Base-by-base conservation (phyloP, 202 grass and related monocot genomes). In the Musa balbisiana region DNA sequence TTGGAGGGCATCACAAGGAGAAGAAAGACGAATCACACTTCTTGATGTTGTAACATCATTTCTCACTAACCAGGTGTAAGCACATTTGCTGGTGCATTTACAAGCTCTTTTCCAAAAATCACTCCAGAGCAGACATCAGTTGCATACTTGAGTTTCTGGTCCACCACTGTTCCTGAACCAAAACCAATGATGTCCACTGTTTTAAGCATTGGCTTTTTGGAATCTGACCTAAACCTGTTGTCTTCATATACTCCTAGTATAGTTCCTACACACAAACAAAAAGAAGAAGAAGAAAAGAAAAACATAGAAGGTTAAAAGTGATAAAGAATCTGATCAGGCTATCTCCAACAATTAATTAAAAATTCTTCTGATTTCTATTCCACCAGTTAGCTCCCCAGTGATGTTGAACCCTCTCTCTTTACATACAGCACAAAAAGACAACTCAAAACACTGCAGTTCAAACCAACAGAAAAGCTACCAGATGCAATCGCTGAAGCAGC, bases 91-190 rank as follows among this genome's bases (percentile, higher is more conserved):
- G 95, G 95, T 55, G 91, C 88, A 88, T 99, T 94, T 22, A 92
- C 91, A 82, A 99, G 95, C 66, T 94, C 91, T 88, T 86, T 99
- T 26, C 95, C 95, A 11, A 99, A 90, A 52, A 99, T 99, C 51
- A 99, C 95, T 16, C 91, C 95, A 0, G 95, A 92, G 10, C 81
- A 86, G 78, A 99, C 71, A 81, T 92, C 85, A 24, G 80, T 86
- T 20, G 89, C 83, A 74, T 92, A 84, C 52, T 99, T 90, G 9
- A 99, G 87, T 76, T 95, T 92, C 84, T 84, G 55, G 62, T 94
- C 89, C 53, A 99, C 12, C 66, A 90, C 89, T 0, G 77, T 52
- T 83, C 91, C 91, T 62, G 83, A 83, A 82, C 91, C 91, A 53
- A 99, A 72, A n/a, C 91, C 91, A 79, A 99, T 88, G 76, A 98